Evolutionary conservation across 257 asterid species (phyloP).

Genomic region (Solanum chilense): DNA sequence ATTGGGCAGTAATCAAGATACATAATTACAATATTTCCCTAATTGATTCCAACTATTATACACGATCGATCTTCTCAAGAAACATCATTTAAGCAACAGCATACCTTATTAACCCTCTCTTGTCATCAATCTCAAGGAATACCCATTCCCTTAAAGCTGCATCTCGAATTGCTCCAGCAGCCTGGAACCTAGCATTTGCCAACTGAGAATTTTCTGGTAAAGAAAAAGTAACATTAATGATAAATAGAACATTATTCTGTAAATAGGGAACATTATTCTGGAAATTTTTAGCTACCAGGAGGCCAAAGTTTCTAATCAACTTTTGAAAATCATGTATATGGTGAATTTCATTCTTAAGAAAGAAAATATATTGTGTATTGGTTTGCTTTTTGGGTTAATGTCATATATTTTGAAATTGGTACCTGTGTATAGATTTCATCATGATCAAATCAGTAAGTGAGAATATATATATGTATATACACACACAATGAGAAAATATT

Average conservation of each 20-base stretch:
- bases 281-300: background rate
- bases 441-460: background rate
- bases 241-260: background rate
- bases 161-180: slow-evolving; percentile 88
- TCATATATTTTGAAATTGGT: background rate
- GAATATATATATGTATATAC: background rate
- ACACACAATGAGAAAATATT: background rate
- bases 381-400: background rate
- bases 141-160: slow-evolving; percentile 97
- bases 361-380: background rate
- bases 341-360: background rate
- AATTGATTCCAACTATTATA: background rate
- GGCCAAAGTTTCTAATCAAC: background rate
- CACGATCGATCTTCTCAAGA: background rate
- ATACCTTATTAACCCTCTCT: slow-evolving; percentile 73
- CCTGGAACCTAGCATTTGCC: slow-evolving; percentile 89
- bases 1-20: background rate
- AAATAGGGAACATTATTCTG: background rate
- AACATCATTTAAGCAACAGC: background rate
- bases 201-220: slow-evolving; percentile 77
- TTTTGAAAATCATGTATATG: background rate
- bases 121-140: slow-evolving; percentile 54
- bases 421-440: background rate
- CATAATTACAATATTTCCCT: background rate
- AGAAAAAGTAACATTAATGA: background rate